Percentiles rank a stretch among this genome's conserved stretches.
These are phyloP conservation scores for Silybum marianum DNA, from an alignment of 129 eudicot species.

Conservation along the genomic window DNA sequence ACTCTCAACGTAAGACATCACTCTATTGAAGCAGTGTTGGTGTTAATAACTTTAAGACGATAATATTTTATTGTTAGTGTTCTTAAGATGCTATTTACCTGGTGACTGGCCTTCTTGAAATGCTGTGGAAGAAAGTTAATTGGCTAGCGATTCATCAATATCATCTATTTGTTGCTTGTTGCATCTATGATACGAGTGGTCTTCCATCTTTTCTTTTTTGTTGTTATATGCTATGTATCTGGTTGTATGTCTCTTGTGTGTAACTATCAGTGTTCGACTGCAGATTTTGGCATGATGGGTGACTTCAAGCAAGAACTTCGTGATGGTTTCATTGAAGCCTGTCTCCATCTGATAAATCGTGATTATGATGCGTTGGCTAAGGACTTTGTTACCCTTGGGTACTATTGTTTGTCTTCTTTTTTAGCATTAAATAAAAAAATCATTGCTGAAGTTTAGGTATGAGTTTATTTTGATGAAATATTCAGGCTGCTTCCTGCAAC, in stretches of 20 bases:
- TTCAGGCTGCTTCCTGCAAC: conserved; percentile 92
- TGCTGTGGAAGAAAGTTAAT: not conserved
- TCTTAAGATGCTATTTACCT: not conserved
- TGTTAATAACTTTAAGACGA: not conserved
- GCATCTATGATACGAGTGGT: not conserved
- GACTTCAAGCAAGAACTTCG: conserved; percentile 93
- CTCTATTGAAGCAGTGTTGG: not conserved
- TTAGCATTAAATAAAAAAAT: not conserved
- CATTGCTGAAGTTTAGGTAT: not conserved
- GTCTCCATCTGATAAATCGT: conserved; percentile 91
- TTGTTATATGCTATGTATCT: not conserved
- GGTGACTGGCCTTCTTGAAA: not conserved
- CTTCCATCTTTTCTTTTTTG: not conserved
- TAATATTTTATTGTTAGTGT: not conserved
- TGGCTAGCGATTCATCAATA: not conserved
- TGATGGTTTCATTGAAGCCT: conserved; percentile 98
- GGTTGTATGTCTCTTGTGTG: not conserved
- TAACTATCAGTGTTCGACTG: conserved; percentile 4
- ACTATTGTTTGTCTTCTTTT: conserved; percentile 34
- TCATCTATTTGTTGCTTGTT: not conserved
- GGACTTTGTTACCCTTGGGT: conserved; percentile 98
- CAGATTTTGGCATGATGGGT: conserved; percentile 99
- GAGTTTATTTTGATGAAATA: conserved; percentile 18
- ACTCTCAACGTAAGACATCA: not conserved
- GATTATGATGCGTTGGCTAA: conserved; percentile 88